Evolutionary conservation across 2,329 filamentous ascomycete species (phyloP).

Genomic region (Nigrospora osmanthi): DNA sequence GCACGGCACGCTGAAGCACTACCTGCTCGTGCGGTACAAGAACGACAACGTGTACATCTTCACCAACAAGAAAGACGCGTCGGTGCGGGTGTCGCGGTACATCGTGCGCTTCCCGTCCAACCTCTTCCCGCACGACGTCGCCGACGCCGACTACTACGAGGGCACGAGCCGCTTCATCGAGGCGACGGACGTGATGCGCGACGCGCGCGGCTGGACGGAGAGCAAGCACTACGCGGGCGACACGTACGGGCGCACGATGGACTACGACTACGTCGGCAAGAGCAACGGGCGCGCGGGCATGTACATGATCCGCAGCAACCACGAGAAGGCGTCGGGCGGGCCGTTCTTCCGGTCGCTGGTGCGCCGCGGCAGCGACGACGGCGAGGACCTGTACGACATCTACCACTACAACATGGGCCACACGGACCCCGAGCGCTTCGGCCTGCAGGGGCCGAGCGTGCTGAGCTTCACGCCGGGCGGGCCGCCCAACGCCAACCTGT

Average conservation of each 20-base stretch:
- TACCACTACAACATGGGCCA: slow-evolving; percentile 34
- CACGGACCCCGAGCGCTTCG: slow-evolving; percentile 30
- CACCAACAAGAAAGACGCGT: slow-evolving; percentile 31
- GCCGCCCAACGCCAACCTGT: slow-evolving; percentile 26
- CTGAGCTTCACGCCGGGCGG: slow-evolving; percentile 28
- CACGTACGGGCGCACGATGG: slow-evolving; percentile 27
- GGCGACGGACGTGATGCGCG: slow-evolving; percentile 17
- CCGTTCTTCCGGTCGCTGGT: slow-evolving; percentile 31
- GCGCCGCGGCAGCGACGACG: slow-evolving; percentile 24
- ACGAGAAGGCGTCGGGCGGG: slow-evolving; percentile 30
- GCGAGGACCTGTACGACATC: slow-evolving; percentile 32
- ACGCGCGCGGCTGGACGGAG: slow-evolving; percentile 23
- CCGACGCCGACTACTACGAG: slow-evolving; percentile 23
- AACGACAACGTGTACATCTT: slow-evolving; percentile 32
- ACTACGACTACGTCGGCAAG: slow-evolving; percentile 28
- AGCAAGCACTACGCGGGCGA: slow-evolving; percentile 31
- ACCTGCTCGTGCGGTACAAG: slow-evolving; percentile 24
- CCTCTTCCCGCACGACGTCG: slow-evolving; percentile 17
- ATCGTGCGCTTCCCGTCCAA: slow-evolving; percentile 24
- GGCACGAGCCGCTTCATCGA: slow-evolving; percentile 24
- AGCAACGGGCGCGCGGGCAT: slow-evolving; percentile 25
- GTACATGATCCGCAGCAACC: slow-evolving; percentile 29
- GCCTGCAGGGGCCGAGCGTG: slow-evolving; percentile 31
- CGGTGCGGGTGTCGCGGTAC: slow-evolving; percentile 28
- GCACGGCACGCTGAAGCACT: slow-evolving; percentile 25